These are phyloP conservation scores for Sphaerosporella brunnea DNA, from an alignment of 495 filamentous ascomycete species.

Conservation along the genomic window DNA sequence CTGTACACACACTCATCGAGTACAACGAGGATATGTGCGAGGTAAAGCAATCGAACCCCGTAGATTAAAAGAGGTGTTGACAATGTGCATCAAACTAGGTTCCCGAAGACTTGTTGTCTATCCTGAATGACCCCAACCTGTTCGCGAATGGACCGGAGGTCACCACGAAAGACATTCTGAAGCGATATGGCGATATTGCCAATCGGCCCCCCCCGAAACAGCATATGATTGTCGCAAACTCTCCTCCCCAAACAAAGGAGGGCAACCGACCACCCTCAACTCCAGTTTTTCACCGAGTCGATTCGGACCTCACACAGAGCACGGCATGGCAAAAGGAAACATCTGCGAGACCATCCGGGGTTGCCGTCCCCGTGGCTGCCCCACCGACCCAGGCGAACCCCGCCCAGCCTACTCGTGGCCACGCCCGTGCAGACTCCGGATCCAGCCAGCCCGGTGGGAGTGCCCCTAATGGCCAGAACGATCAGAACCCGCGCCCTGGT, in stretches of 20 bases:
- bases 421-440: no score
- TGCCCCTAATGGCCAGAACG: no score
- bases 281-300: constrained; percentile 44
- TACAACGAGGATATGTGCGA: constrained; percentile 94
- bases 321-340: constrained; percentile 63
- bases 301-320: constrained; percentile 57
- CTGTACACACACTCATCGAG: constrained; percentile 71
- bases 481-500: no score
- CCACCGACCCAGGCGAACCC: neutral
- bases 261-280: constrained; percentile 26
- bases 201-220: constrained; percentile 41
- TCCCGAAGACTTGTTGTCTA: constrained; percentile 72
- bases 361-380: neutral
- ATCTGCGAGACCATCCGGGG: constrained; percentile 57
- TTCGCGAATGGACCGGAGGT: constrained; percentile 73
- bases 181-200: constrained; percentile 63
- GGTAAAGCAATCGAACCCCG: constrained; percentile 38
- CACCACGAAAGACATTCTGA: constrained; percentile 92
- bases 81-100: constrained; percentile 39
- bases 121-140: constrained; percentile 64
- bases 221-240: constrained; percentile 33
- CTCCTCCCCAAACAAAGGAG: constrained; percentile 35
- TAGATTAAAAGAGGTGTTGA: neutral
- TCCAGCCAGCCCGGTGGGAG: no score
- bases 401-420: no score